These are phyloP conservation scores for Ganoderma meredithae DNA, from an alignment of 1,284 basidiomycete species.

Conservation along the genomic window DNA sequence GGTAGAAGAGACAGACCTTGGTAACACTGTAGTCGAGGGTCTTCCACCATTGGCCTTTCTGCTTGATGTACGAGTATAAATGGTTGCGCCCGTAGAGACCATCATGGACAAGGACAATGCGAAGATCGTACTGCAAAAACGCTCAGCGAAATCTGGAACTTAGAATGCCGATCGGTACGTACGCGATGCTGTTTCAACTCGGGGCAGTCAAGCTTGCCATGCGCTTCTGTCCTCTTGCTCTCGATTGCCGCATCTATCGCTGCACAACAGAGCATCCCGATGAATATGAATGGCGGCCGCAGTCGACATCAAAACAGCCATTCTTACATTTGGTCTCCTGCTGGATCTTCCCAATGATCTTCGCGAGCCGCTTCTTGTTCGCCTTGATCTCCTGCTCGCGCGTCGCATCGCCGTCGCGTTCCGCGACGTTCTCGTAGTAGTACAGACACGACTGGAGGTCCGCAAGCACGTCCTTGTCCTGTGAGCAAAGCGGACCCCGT, in stretches of 20 bases:
- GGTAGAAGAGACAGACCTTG: slow-evolving; percentile 50
- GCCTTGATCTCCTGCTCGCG: slow-evolving; percentile 53
- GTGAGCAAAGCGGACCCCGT: background rate
- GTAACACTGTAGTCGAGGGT: slow-evolving; percentile 73
- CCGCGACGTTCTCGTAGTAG: slow-evolving; percentile 74
- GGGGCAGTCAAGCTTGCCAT: slow-evolving; percentile 60
- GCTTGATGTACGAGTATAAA: slow-evolving; percentile 77
- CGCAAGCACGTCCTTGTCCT: slow-evolving; percentile 69
- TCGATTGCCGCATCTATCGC: slow-evolving; percentile 60
- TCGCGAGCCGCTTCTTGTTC: slow-evolving; percentile 57
- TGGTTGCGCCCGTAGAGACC: slow-evolving; percentile 77
- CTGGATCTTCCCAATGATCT: slow-evolving; percentile 59
- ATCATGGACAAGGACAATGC: slow-evolving; percentile 76
- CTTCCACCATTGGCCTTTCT: slow-evolving; percentile 78
- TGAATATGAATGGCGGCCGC: slow-evolving; percentile 13
- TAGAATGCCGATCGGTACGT: slow-evolving; percentile 33
- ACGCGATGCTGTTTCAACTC: slow-evolving; percentile 69
- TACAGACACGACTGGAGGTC: slow-evolving; percentile 66
- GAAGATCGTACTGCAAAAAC: slow-evolving; percentile 70
- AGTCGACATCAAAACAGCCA: background rate
- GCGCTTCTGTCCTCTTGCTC: slow-evolving; percentile 51
- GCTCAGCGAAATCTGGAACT: background rate
- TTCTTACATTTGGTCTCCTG: slow-evolving; percentile 59
- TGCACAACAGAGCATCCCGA: slow-evolving; percentile 36
- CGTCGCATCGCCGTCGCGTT: slow-evolving; percentile 51